phyloP scores from a whole-genome alignment of 2,329 filamentous ascomycete genomes.

The Colletotrichum tofieldiae region DNA sequence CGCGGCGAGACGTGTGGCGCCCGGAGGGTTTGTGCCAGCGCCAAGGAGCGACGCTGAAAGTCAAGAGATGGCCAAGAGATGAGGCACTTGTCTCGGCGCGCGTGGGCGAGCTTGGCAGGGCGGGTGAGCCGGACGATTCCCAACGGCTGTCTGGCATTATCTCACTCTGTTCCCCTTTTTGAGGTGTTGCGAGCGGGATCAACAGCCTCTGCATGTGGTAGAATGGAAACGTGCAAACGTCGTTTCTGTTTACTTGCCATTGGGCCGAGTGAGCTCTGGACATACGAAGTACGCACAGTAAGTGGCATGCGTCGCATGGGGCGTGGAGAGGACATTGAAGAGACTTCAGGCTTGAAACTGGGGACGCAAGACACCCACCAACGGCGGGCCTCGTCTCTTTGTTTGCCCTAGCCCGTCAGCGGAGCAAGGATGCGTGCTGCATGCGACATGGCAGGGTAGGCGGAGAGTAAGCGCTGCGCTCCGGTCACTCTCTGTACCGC shows the following conservation, averaged over 20 bases:
- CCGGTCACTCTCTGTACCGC: not conserved
- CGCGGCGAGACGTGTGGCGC: not conserved
- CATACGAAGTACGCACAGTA: not conserved
- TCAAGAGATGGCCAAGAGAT: constrained; percentile 41
- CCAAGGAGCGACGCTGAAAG: constrained; percentile 20
- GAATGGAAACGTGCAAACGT: not conserved
- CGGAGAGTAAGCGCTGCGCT: not conserved
- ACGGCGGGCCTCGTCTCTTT: constrained; percentile 6
- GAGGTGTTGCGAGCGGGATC: too few species aligned
- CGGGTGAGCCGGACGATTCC: not conserved
- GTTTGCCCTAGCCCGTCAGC: not conserved
- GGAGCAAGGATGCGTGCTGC: constrained; percentile 22
- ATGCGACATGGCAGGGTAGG: constrained; percentile 17
- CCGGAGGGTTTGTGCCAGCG: constrained; percentile 22
- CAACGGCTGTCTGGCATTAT: not conserved
- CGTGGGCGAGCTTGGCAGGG: constrained; percentile 25
- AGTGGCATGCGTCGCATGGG: not conserved
- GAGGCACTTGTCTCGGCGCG: constrained; percentile 35
- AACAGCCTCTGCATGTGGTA: not conserved
- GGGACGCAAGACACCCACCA: constrained; percentile 13
- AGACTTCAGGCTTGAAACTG: constrained; percentile 26
- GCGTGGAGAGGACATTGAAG: constrained; percentile 1
- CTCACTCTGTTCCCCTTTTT: not conserved
- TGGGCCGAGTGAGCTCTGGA: not conserved
- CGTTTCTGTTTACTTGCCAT: not conserved